Evolutionary conservation across 2,329 filamentous ascomycete species (phyloP).

Genomic region (Chalara sp.): DNA sequence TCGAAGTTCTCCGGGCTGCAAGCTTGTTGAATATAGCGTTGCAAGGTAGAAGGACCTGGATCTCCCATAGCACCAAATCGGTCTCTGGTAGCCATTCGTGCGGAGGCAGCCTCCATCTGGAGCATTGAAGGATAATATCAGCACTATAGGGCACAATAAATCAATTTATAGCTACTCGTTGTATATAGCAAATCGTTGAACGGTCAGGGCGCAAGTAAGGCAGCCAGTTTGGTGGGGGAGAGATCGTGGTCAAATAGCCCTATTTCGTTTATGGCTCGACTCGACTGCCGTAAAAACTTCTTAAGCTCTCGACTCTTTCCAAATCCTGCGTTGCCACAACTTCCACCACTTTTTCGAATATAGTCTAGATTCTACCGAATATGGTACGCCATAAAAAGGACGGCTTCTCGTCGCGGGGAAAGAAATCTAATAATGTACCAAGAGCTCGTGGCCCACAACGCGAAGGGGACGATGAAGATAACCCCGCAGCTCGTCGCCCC

Average conservation of each 20-base stretch:
- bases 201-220: too few relatives aligned
- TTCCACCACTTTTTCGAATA: background rate
- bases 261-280: too few relatives aligned
- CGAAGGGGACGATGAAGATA: constrained; percentile 33
- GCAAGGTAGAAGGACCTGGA: constrained; percentile 76
- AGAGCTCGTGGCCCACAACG: constrained; percentile 46
- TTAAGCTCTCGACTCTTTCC: too few relatives aligned
- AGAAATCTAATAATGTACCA: constrained; percentile 57
- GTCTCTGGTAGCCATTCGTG: constrained; percentile 90
- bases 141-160: too few relatives aligned
- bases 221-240: constrained; percentile 11
- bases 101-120: constrained; percentile 86
- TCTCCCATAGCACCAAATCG: constrained; percentile 80
- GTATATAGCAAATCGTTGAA: constrained; percentile 10
- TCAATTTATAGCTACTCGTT: background rate
- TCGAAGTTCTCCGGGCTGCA: constrained; percentile 98
- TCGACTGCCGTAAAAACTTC: too few relatives aligned
- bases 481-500: constrained; percentile 34
- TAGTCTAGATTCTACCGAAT: constrained; percentile 2
- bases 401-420: constrained; percentile 57
- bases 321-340: too few relatives aligned
- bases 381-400: constrained; percentile 99
- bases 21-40: constrained; percentile 92
- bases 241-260: too few relatives aligned
- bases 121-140: too few relatives aligned